Percentiles rank a stretch among this genome's conserved stretches.
Evolutionary conservation across 225 moss, liverwort and hornwort genomes (phyloP).

Genomic region (Physcomitrellopsis africana): DNA sequence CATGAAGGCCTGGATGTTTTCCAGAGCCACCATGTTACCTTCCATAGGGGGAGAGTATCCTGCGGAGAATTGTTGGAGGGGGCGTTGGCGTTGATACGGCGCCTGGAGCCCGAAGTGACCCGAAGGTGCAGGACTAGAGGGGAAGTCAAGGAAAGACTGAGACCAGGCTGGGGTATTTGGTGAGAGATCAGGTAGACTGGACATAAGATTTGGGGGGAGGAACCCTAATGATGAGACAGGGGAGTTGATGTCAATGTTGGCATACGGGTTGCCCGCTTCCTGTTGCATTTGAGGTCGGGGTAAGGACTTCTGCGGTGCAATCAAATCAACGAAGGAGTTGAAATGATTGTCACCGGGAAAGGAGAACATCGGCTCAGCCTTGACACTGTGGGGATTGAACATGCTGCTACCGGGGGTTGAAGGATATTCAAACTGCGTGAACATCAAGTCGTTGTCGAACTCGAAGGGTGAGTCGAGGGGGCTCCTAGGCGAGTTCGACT

Average conservation of each 20-base stretch:
- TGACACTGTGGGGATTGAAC: conserved; percentile 36
- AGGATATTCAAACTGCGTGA: conserved; percentile 18
- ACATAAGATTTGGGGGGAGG: conserved; percentile 25
- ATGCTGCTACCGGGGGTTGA: neutral
- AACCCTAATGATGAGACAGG: conserved; percentile 10
- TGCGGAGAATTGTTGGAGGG: conserved; percentile 24
- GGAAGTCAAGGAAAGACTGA: conserved; percentile 35
- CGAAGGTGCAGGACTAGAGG: neutral
- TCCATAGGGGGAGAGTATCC: conserved; percentile 31
- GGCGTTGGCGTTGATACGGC: conserved; percentile 34
- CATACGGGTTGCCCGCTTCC: conserved; percentile 18
- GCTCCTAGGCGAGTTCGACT: conserved; percentile 51
- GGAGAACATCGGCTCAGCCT: conserved; percentile 33
- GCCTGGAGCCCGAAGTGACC: conserved; percentile 18
- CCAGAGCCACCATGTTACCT: conserved; percentile 37
- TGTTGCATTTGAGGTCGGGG: conserved; percentile 26
- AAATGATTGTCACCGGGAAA: conserved; percentile 17
- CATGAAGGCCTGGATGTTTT: conserved; percentile 45
- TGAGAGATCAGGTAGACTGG: conserved; percentile 34
- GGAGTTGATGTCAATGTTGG: conserved; percentile 15
- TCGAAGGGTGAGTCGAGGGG: conserved; percentile 43
- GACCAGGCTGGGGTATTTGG: conserved; percentile 32
- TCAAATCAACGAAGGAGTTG: conserved; percentile 36
- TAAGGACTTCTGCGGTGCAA: conserved; percentile 10
- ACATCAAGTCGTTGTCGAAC: conserved; percentile 36